These are phyloP conservation scores for Crithidia bombi DNA, from an alignment of 208 protist species.

Conservation along the genomic window DNA sequence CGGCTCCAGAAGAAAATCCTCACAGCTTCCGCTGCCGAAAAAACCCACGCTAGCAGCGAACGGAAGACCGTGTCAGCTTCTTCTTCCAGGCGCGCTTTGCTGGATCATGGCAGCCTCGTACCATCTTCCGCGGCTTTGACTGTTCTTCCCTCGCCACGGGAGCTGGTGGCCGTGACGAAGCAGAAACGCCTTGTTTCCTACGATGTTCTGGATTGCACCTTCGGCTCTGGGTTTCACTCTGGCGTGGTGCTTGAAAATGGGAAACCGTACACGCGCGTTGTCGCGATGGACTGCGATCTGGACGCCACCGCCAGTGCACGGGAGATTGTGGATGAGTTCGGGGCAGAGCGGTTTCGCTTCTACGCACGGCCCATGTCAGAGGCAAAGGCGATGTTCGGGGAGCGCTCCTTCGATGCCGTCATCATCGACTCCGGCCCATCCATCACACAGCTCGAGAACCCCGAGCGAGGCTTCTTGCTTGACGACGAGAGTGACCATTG, in stretches of 20 bases:
- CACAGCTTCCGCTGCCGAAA: background rate
- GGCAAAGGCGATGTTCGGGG: constrained; percentile 82
- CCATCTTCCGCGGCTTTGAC: background rate
- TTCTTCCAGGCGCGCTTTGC: background rate
- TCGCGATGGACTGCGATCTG: constrained; percentile 83
- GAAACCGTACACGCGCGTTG: constrained; percentile 82
- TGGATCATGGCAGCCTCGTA: constrained; percentile 10
- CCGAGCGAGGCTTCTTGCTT: constrained; percentile 77
- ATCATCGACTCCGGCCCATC: constrained; percentile 89
- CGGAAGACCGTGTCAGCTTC: background rate
- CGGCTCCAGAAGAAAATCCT: constrained; percentile 2
- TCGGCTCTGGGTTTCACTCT: constrained; percentile 83
- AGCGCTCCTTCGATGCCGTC: constrained; percentile 82
- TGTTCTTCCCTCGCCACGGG: constrained; percentile 2
- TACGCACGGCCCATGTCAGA: constrained; percentile 79
- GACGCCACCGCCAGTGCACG: constrained; percentile 43
- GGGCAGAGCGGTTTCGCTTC: constrained; percentile 74
- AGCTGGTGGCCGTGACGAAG: constrained; percentile 32
- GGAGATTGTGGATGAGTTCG: constrained; percentile 71
- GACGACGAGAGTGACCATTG: constrained; percentile 67
- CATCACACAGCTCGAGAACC: constrained; percentile 76
- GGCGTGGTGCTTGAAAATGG: constrained; percentile 84
- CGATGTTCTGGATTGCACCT: constrained; percentile 89
- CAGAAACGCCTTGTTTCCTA: constrained; percentile 70
- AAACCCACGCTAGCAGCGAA: background rate